Base-by-base conservation (phyloP, 257 asterid species). In the Ballota nigra region DNA sequence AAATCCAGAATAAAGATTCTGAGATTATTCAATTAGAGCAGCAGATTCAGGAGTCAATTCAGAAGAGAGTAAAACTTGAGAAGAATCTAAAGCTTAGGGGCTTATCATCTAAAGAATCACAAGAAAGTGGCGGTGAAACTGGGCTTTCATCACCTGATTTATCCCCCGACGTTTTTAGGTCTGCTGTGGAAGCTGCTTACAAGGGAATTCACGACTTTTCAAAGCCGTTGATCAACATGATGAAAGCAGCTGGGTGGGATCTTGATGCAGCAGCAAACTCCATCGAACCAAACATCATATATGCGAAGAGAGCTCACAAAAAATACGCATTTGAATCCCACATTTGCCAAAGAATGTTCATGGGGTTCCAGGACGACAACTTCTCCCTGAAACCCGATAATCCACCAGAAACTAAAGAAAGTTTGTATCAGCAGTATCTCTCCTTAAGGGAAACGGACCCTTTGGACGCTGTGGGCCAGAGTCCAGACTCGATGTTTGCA, bases 171-270 rank as follows among this genome's bases (percentile, higher is more conserved):
- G 84, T 92, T 61, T 88, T 95, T 74, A 88, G 76, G 68, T 74
- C 88, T 43, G 87, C 96, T 2, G 98, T 88, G 53, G 92, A 89
- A 85, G 84, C 85, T 80, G 91, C 98, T 75, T 95, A 82, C 61
- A 80, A 76, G 71, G 92, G 98, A 76, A 89, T 95, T 78, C 99
- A 95, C 18, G 98, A 92, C 75, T 95, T 95, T 66, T 95, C 99
- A 63, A 95, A 95, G 82, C 99, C 99, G 12, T 75, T 95, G 67
- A 95, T 95, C 83, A 95, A 92, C 81, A 89, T 95, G 99, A 92
- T 95, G 99, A 95, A 95, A 82, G 99, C 98, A 33, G 96, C 98
- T 71, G 99, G 96, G 26, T 95, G 99, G 99, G 99, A 95, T 82
- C 97, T 95, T 66, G 99, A 95, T 80, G 87, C 93, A 7, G 98